Percentiles rank a stretch among this genome's conserved stretches.
Evolutionary conservation across 139 green algal species (phyloP).

Genomic region (Chlamydomonas applanata): DNA sequence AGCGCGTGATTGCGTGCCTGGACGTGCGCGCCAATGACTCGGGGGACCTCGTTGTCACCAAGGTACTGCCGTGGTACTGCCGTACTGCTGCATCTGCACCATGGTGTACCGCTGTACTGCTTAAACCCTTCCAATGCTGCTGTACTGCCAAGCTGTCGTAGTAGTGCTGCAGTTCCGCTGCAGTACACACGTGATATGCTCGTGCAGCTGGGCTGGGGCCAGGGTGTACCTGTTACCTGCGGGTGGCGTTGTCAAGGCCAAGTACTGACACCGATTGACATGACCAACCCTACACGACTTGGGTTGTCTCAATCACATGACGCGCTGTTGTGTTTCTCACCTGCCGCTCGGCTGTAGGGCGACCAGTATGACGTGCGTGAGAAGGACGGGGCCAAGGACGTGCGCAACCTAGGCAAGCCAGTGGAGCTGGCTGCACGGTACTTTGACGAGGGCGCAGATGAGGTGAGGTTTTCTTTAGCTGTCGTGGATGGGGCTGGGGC

Average conservation of each 20-base stretch:
- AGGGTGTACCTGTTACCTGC: too few relatives aligned
- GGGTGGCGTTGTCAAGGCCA: too few relatives aligned
- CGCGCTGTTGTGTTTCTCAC: neutral
- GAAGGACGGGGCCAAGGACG: conserved; percentile 61
- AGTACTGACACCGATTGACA: too few relatives aligned
- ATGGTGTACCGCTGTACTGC: neutral
- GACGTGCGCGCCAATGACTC: conserved; percentile 94
- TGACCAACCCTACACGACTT: too few relatives aligned
- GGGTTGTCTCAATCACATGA: too few relatives aligned
- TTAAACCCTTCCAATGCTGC: neutral
- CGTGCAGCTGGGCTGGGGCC: too few relatives aligned
- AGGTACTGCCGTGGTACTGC: conserved; percentile 44
- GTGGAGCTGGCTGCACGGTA: conserved; percentile 79
- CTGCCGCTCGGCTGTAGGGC: conserved; percentile 36
- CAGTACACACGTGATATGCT: too few relatives aligned
- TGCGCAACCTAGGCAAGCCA: conserved; percentile 91
- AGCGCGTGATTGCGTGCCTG: conserved; percentile 96
- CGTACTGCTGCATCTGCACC: too few relatives aligned
- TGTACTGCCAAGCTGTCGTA: neutral
- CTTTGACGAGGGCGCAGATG: conserved; percentile 94
- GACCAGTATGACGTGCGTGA: conserved; percentile 98
- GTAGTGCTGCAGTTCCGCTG: neutral
- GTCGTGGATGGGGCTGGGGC: too few relatives aligned
- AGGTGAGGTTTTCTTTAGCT: too few relatives aligned
- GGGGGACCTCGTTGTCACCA: conserved; percentile 95